These are phyloP conservation scores for Erythrobasidium hasegawianum DNA, from an alignment of 1,284 basidiomycete genomes.

Conservation along the genomic window DNA sequence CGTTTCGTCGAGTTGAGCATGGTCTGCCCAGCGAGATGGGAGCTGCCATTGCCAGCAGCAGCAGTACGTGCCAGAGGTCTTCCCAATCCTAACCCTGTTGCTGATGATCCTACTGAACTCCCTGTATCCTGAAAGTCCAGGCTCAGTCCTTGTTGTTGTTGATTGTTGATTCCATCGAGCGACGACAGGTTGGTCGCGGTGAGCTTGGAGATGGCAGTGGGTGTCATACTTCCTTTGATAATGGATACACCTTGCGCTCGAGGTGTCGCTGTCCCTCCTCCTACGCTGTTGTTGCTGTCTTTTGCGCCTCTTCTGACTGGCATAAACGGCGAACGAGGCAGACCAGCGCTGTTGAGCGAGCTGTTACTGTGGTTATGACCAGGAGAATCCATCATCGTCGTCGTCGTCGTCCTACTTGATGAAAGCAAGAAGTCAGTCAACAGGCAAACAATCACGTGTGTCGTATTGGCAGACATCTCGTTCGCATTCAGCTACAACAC, in stretches of 20 bases:
- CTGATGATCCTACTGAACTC: constrained; percentile 1
- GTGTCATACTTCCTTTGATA: neutral
- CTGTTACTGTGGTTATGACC: neutral
- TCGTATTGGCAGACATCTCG: no score
- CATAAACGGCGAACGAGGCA: constrained; percentile 21
- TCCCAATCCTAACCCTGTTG: neutral
- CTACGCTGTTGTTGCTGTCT: constrained; percentile 2
- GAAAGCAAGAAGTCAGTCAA: no score
- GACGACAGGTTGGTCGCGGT: constrained; percentile 32
- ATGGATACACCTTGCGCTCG: neutral
- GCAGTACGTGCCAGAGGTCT: constrained; percentile 5
- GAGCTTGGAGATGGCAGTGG: constrained; percentile 12
- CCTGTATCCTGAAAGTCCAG: constrained; percentile 3
- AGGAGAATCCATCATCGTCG: neutral
- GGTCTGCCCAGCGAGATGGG: neutral
- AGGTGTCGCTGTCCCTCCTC: neutral
- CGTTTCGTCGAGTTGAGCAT: constrained; percentile 19
- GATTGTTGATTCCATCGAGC: neutral
- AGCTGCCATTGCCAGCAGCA: neutral
- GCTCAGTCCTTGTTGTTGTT: neutral
- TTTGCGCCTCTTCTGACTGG: constrained; percentile 10
- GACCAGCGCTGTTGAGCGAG: constrained; percentile 4
- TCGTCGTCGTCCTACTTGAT: no score
- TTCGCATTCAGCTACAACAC: no score
- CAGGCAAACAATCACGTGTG: no score